Base-by-base conservation (phyloP, 2,329 filamentous ascomycete genomes). In the Arthroderma uncinatum region DNA sequence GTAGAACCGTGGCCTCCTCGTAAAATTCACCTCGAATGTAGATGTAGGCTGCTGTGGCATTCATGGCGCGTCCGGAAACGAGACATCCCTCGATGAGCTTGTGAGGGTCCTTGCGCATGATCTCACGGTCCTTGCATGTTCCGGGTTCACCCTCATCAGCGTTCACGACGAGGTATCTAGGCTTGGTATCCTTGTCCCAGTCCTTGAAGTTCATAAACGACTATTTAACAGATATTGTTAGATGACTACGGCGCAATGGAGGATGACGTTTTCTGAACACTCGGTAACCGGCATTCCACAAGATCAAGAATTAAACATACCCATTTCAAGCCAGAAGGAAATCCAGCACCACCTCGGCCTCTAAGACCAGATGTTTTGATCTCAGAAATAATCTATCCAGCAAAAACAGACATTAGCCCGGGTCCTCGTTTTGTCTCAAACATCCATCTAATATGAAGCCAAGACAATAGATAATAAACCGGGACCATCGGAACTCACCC, bases 151-250 rank as follows among this genome's bases (percentile, higher is more conserved):
- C 93, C 78, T 98, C 93, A 73, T 98, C 93, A 64, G 93, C 93
- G 70, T 98, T 98, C 78, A 98, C 89, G 61, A 98, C 92, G 57
- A 98, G 80, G 71, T 98, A 98, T 68, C 93, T 85, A 63, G 93
- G 93, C 76, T 95, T 95, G 67, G 75, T 86, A 73, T 97, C 93
- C 78, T 98, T 95, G 68, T 98, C 92, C 93, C 93, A 98, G 68
- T 90, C 93, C 77, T 96, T 96, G 80, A 92, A 91, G 81, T 98
- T 98, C 93, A 98, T 98, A 76, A 98, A 98, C 53, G 91, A 96
- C 90, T 95, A 33, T 42, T 68, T 62, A 54, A 10, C 23, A 25
- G 2, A 5, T 16, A 58, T 44, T 39, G 40, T 60, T 56, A 57
- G 58, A 21, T 39, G 39, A 40, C 16, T 25, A 37, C 8, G 21